A percentile compares a stretch with the other conserved stretches of the same genome.
Evolutionary conservation across 768 basidiomycete genomes (phyloP).

Genomic region (Hemileccinum rubropunctum): DNA sequence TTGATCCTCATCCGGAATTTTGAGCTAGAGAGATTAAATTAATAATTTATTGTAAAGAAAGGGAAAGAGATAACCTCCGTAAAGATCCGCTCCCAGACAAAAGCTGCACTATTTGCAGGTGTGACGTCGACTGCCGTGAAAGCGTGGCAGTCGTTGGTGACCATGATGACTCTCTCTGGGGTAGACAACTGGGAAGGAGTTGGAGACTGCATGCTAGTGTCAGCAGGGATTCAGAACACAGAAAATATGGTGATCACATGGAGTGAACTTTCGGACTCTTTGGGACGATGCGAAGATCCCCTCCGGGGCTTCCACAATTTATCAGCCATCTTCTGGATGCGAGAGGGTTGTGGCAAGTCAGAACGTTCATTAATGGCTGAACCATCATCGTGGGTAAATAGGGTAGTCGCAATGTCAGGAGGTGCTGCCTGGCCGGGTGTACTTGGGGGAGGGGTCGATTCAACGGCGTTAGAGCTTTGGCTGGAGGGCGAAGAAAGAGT

Average conservation of each 20-base stretch:
- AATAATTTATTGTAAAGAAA: constrained; percentile 4
- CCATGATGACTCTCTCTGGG: constrained; percentile 49
- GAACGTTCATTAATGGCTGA: constrained; percentile 28
- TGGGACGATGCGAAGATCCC: constrained; percentile 28
- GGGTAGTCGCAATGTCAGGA: constrained; percentile 37
- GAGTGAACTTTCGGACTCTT: constrained; percentile 28
- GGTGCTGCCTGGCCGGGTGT: constrained; percentile 55
- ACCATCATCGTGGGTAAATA: constrained; percentile 39
- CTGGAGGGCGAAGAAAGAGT: constrained; percentile 69
- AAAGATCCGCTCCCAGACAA: constrained; percentile 79
- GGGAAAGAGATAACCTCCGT: constrained; percentile 53
- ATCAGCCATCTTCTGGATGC: constrained; percentile 33
- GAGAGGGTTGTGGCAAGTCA: constrained; percentile 28
- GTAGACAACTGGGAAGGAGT: constrained; percentile 30
- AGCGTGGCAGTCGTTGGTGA: constrained; percentile 75
- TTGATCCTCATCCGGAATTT: constrained; percentile 83
- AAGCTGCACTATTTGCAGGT: constrained; percentile 58
- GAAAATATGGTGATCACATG: constrained; percentile 10
- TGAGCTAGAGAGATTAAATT: constrained; percentile 45
- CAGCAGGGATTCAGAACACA: constrained; percentile 8
- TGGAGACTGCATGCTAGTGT: constrained; percentile 24
- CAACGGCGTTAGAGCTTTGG: constrained; percentile 58
- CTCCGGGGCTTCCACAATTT: constrained; percentile 27
- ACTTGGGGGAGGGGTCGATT: constrained; percentile 69
- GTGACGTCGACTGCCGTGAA: constrained; percentile 72